Conservation (phyloP, 2,329 filamentous ascomycete species). For the Microthyrium microscopicum region DNA sequence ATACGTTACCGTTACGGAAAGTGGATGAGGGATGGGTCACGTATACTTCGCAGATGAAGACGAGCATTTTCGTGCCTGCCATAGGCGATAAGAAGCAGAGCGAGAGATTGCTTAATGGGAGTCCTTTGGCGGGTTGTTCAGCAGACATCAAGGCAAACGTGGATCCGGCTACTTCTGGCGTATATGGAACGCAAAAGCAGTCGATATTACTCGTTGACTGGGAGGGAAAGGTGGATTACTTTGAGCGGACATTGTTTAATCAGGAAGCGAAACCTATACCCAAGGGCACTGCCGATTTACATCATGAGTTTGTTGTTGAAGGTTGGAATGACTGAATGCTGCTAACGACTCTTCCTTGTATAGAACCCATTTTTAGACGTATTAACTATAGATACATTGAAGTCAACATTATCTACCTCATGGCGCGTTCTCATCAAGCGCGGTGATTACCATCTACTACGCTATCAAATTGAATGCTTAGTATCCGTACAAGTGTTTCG, state of each 20-base stretch:
- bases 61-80: constrained; percentile 44
- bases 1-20: constrained; percentile 36
- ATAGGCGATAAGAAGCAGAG: constrained; percentile 32
- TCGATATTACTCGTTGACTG: constrained; percentile 40
- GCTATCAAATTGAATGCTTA: no score
- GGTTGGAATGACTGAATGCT: no score
- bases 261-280: constrained; percentile 30
- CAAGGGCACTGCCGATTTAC: constrained; percentile 29
- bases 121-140: constrained; percentile 22
- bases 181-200: constrained; percentile 50
- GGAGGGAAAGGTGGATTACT: constrained; percentile 40
- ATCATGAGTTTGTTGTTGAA: constrained; percentile 32
- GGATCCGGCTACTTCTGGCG: constrained; percentile 26
- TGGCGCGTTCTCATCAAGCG: no score
- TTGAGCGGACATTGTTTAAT: constrained; percentile 46
- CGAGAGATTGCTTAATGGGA: constrained; percentile 20
- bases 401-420: no score
- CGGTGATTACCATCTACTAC: no score
- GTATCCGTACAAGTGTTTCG: no score
- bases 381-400: no score
- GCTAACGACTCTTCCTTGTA: no score
- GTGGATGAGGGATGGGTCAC: constrained; percentile 34
- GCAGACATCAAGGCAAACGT: no score
- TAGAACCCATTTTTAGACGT: no score
- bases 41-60: constrained; percentile 38